A percentile compares a stretch with the other conserved stretches of the same genome.
phyloP scores from a whole-genome alignment of 805 yeast genomes.

The Babjeviella inositovora region DNA sequence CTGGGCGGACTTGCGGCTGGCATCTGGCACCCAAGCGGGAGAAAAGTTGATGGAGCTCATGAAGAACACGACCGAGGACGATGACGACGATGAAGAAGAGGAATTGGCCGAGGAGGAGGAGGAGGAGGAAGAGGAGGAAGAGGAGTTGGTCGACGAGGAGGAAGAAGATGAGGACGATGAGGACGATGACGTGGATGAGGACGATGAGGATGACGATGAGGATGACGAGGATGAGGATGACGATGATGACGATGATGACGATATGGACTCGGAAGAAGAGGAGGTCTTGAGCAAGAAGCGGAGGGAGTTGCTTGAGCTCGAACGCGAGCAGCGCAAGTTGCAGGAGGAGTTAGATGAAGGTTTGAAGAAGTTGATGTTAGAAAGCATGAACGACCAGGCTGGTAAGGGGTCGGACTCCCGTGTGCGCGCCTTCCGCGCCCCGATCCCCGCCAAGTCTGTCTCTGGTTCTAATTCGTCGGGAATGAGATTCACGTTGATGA shows the following conservation, averaged over 20 bases:
- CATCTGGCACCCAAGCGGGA: too few relatives aligned
- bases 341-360: slow-evolving; percentile 40
- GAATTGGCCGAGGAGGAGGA: slow-evolving; percentile 5
- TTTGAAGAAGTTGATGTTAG: slow-evolving; percentile 32
- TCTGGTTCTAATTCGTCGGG: too few relatives aligned
- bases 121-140: slow-evolving; percentile 2
- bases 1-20: too few relatives aligned
- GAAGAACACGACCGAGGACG: slow-evolving; percentile 2
- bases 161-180: slow-evolving; percentile 8
- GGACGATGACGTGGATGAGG: slow-evolving; percentile 7
- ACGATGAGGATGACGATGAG: slow-evolving; percentile 5
- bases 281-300: slow-evolving; percentile 8
- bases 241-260: slow-evolving; percentile 11
- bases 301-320: slow-evolving; percentile 4
- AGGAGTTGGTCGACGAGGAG: slow-evolving; percentile 5
- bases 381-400: slow-evolving; percentile 27
- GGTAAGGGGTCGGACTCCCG: too few relatives aligned
- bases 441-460: too few relatives aligned
- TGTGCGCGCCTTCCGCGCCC: too few relatives aligned
- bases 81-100: slow-evolving; percentile 1
- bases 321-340: slow-evolving; percentile 21
- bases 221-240: slow-evolving; percentile 8
- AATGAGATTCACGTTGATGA: slow-evolving; percentile 35
- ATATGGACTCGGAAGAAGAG: slow-evolving; percentile 13
- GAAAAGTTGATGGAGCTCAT: slow-evolving; percentile 15